Base-by-base conservation (phyloP, 495 filamentous ascomycete genomes). In the Xylaria flabelliformis region DNA sequence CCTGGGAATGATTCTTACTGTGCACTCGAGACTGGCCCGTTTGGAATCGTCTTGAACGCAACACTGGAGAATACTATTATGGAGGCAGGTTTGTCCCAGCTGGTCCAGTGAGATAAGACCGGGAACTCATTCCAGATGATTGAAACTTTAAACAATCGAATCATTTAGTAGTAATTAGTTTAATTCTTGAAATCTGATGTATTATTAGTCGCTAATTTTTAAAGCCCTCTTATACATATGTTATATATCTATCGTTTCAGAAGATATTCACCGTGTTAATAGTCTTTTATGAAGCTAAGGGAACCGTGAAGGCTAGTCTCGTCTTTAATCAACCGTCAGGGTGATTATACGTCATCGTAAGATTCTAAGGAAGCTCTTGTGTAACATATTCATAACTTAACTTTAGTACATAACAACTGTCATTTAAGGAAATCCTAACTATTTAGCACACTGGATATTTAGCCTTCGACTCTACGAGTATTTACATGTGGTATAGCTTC, bases 1-100 rank as follows among this genome's bases (percentile, higher is more conserved):
- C 64, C 64, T 50, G 64, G 48, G 19, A 55, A 55, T 21, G 34
- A 55, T 67, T 53, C 64, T 55, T 67, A 39, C 21, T 67, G 64
- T 67, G 32, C 64, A 21, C 64, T 67, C n/a, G 46, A 67, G n/a
- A 29, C 46, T 34, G 64, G 64, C 29, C 48, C 64, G 10, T 67
- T 67, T 26, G 64, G 64, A 5, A n/a, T 67, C 3, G 10, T 17
- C 4, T 34, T 67, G 10, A 55, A 55, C 26, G 12, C 44, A 67
- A 67, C 64, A 8, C 32, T 67, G 19, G 48, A 67, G 4, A 10
- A 26, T 55, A 29, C 26, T 10, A 67, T 67, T 55, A 6, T 4
- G 0, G 7, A 55, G 17, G 48, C 48, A 55, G 48, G 48, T 26
- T 55, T 67, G 9, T 55, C 64, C 1, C 46, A 55, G 12, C 48